A percentile compares a stretch with the other conserved stretches of the same genome.
These are phyloP conservation scores for Polychaeton citri DNA, from an alignment of 2,329 filamentous ascomycete genomes.

Conservation along the genomic window DNA sequence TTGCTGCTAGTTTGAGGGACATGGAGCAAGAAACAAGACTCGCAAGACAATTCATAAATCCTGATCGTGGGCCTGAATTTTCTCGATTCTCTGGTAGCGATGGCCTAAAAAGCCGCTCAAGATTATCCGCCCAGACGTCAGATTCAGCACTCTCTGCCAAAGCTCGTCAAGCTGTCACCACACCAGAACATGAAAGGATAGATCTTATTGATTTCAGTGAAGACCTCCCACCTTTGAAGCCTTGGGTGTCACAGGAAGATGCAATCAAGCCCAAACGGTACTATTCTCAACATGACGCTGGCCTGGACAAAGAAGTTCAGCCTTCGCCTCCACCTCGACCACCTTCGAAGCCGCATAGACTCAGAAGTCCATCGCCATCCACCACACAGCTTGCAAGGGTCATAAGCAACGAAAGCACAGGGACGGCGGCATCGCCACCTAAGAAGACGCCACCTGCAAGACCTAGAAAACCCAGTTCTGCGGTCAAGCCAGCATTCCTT, in stretches of 20 bases:
- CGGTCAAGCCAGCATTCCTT: conserved; percentile 13
- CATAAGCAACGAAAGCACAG: conserved; percentile 1
- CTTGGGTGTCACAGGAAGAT: conserved; percentile 6
- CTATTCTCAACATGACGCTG: conserved; percentile 6
- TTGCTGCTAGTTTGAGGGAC: conserved; percentile 33
- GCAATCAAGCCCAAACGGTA: background rate
- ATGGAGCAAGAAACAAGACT: conserved; percentile 26
- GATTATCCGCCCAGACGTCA: conserved; percentile 21
- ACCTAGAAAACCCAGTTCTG: conserved; percentile 22
- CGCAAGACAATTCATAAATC: conserved; percentile 22
- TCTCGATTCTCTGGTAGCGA: conserved; percentile 2
- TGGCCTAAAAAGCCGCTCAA: conserved; percentile 15
- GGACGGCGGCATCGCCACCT: background rate
- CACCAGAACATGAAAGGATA: conserved; percentile 13
- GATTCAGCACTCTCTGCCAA: conserved; percentile 1
- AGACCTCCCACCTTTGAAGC: conserved; percentile 17
- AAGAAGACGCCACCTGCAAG: conserved; percentile 20
- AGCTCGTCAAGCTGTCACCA: conserved; percentile 3
- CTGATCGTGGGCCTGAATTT: conserved; percentile 14
- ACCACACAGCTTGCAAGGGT: conserved; percentile 7
- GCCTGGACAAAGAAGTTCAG: conserved; percentile 1
- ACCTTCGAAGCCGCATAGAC: conserved; percentile 21
- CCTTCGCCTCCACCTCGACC: conserved; percentile 12
- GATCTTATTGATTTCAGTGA: conserved; percentile 38
- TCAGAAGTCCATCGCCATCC: conserved; percentile 27